These are phyloP conservation scores for Favolaschia claudopus DNA, from an alignment of 768 basidiomycete species.

Conservation along the genomic window DNA sequence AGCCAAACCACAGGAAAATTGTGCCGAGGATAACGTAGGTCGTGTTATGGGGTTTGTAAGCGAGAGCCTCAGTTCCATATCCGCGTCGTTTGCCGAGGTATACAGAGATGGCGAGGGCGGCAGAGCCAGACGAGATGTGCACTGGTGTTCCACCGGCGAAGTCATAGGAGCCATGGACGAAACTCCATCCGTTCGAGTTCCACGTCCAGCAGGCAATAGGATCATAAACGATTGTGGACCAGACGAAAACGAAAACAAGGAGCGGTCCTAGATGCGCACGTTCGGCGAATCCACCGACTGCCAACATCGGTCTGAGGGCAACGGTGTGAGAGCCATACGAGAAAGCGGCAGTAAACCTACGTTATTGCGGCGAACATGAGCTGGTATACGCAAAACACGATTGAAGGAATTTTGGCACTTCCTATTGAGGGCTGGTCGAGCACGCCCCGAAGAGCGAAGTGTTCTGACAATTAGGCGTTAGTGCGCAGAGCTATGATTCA, in stretches of 20 bases:
- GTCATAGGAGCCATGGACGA: conserved; percentile 66
- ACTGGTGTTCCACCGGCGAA: conserved; percentile 80
- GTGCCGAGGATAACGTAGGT: conserved; percentile 95
- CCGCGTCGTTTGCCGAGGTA: conserved; percentile 64
- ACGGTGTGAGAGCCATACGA: conserved; percentile 31
- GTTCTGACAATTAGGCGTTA: conserved; percentile 50
- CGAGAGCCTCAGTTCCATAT: conserved; percentile 53
- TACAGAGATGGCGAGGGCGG: conserved; percentile 89
- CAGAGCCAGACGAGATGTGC: conserved; percentile 93
- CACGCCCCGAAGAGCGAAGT: conserved; percentile 86
- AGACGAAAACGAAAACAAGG: conserved; percentile 89
- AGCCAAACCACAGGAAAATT: conserved; percentile 78
- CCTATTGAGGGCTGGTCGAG: conserved; percentile 79
- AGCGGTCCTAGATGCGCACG: conserved; percentile 86
- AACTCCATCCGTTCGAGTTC: conserved; percentile 83
- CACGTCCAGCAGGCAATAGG: conserved; percentile 97
- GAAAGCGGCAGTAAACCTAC: conserved; percentile 45
- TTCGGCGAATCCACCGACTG: conserved; percentile 92
- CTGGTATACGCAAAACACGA: conserved; percentile 87
- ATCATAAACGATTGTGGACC: conserved; percentile 91
- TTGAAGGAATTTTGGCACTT: conserved; percentile 70
- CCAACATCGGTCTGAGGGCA: conserved; percentile 74
- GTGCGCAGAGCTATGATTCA: background rate
- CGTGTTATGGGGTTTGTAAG: conserved; percentile 94
- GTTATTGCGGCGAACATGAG: conserved; percentile 92